Base-by-base conservation (phyloP, 345 rosid species). In the Eutrema heterophyllum region DNA sequence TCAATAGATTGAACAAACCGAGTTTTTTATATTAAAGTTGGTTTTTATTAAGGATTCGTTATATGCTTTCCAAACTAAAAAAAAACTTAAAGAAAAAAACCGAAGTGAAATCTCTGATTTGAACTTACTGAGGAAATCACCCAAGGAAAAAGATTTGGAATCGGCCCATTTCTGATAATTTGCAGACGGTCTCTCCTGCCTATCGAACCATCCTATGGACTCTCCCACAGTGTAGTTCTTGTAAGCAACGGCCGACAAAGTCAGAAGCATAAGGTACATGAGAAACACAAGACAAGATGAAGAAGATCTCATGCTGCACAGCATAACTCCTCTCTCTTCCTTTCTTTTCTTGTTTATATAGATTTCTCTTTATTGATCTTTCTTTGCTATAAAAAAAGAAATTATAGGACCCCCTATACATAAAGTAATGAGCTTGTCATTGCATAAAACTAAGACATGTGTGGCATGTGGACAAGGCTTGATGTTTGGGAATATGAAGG, bases 171-270 rank as follows among this genome's bases (percentile, higher is more conserved):
- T 88, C 81, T 86, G 96, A 81, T 88, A 92, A 73, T 92, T 72
- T 0, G 81, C 85, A 21, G 30, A 75, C 7, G 93, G 82, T 76
- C 84, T 90, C 70, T 84, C 82, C 43, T 71, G 79, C 26, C 3
- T 57, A 51, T 84, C 88, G 46, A 72, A 88, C 97, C 97, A 92
- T 3, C 99, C 97, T 52, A 82, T 67, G 5, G 95, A 81, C 57
- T 80, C 97, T 5, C 97, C 97, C 4, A 94, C 97, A 5, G 97
- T 92, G 85, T 89, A 87, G 81, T 94, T 92, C 85, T 79, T 87
- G 87, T 89, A 91, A 49, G 92, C 93, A 45, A 36, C 74, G 16
- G 56, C 93, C 9, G 80, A 77, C 1, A 58, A 71, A 57, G 64
- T 61, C 57, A 68, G 11, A 45, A 75, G 24, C 74, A 44, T 27